Evolutionary conservation across 176 grass and related monocot species (phyloP).

Genomic region (Carex parvula): DNA sequence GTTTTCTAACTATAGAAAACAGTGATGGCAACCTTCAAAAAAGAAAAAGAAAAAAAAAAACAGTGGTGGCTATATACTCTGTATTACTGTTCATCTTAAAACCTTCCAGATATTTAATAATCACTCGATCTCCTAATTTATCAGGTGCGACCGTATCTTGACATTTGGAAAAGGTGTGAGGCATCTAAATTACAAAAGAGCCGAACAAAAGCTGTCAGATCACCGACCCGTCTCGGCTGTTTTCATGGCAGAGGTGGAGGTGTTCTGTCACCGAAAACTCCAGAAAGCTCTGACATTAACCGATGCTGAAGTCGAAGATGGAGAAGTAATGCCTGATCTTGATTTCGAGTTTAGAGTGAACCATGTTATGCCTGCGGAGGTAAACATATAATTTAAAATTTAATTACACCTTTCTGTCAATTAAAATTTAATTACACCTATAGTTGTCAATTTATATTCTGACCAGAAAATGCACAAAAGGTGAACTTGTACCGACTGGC

Average conservation of each 20-base stretch:
- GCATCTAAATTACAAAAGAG: constrained; percentile 49
- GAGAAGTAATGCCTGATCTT: constrained; percentile 56
- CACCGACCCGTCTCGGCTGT: constrained; percentile 72
- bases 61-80: neutral
- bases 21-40: no score
- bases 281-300: constrained; percentile 83
- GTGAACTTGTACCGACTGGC: neutral
- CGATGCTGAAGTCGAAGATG: constrained; percentile 70
- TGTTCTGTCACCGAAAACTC: constrained; percentile 74
- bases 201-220: constrained; percentile 65
- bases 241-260: constrained; percentile 76
- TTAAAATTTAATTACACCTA: neutral
- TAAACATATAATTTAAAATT: neutral
- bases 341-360: constrained; percentile 33
- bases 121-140: neutral
- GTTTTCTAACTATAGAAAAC: neutral
- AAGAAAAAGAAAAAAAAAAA: no score
- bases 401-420: no score
- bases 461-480: neutral
- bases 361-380: constrained; percentile 3
- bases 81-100: neutral
- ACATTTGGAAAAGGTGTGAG: constrained; percentile 56
- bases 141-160: constrained; percentile 69
- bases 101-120: neutral
- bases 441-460: neutral